A percentile compares a stretch with the other conserved stretches of the same genome.
phyloP scores from a whole-genome alignment of 169 alveolate species.

The Cryptosporidium meleagridis region DNA sequence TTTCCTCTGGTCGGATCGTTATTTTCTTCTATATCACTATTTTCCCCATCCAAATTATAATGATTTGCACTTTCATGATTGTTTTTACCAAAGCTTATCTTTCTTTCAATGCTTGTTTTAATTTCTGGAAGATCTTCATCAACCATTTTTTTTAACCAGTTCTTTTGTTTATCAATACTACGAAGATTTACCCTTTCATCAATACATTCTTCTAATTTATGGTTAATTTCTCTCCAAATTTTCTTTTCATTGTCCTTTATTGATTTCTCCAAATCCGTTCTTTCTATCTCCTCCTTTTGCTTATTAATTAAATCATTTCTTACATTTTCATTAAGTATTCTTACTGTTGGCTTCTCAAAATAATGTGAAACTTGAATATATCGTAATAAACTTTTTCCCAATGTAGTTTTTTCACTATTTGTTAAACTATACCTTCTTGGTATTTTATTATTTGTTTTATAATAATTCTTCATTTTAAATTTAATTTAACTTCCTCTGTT shows the following conservation, averaged over 20 bases:
- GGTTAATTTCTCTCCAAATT: neutral
- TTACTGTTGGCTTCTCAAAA: constrained; percentile 23
- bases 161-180: constrained; percentile 33
- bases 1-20: neutral
- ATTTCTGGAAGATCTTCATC: constrained; percentile 10
- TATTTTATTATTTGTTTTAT: neutral
- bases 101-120: neutral
- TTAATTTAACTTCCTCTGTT: neutral
- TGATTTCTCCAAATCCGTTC: neutral
- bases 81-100: neutral
- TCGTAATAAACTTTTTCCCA: constrained; percentile 26
- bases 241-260: neutral
- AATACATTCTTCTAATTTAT: constrained; percentile 3
- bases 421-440: constrained; percentile 31
- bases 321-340: constrained; percentile 15
- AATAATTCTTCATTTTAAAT: constrained; percentile 3
- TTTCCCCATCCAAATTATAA: neutral
- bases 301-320: constrained; percentile 16
- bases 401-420: constrained; percentile 30
- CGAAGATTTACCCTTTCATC: neutral
- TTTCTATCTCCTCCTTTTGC: neutral
- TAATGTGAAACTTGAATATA: constrained; percentile 47
- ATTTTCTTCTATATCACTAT: neutral
- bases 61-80: neutral
- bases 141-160: constrained; percentile 27